A percentile compares a stretch with the other conserved stretches of the same genome.
These are phyloP conservation scores for Amanita polypyramis DNA, from an alignment of 768 basidiomycete genomes.

Conservation along the genomic window DNA sequence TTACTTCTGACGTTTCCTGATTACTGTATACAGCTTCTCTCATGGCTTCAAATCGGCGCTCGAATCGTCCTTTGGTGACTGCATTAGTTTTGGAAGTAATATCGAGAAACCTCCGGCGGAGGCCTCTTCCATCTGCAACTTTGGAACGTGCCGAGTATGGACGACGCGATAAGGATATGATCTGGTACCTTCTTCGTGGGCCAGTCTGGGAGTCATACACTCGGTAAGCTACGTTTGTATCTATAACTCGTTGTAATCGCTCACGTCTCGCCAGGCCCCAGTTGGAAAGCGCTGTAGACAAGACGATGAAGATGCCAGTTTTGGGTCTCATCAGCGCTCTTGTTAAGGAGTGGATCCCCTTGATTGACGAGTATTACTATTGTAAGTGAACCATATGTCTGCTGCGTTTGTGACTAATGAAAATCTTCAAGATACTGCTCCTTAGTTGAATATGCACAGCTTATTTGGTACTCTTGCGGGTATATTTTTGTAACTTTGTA, in stretches of 20 bases:
- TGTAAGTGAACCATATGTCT: slow-evolving; percentile 37
- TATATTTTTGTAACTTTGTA: slow-evolving; percentile 1
- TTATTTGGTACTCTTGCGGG: neutral
- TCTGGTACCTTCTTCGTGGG: slow-evolving; percentile 81
- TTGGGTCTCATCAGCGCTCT: slow-evolving; percentile 61
- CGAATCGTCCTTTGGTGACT: slow-evolving; percentile 54
- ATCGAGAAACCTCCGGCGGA: slow-evolving; percentile 64
- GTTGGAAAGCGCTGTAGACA: slow-evolving; percentile 50
- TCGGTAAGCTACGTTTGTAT: slow-evolving; percentile 27
- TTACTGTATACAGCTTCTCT: slow-evolving; percentile 23
- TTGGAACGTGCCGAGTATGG: slow-evolving; percentile 76
- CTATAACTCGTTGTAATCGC: neutral
- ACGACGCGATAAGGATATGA: slow-evolving; percentile 67
- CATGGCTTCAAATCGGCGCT: slow-evolving; percentile 33
- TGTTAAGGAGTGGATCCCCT: slow-evolving; percentile 77
- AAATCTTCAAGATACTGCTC: slow-evolving; percentile 24
- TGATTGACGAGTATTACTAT: slow-evolving; percentile 88
- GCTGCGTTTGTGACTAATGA: neutral
- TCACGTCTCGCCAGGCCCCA: slow-evolving; percentile 49
- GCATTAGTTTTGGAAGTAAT: slow-evolving; percentile 62
- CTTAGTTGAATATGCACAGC: slow-evolving; percentile 18
- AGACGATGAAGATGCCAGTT: slow-evolving; percentile 45
- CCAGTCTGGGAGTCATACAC: slow-evolving; percentile 79
- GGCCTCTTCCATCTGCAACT: slow-evolving; percentile 46
- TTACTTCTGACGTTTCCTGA: slow-evolving; percentile 8